Conservation (phyloP, 1,284 basidiomycete species). For the Cutaneotrichosporon sp. region DNA sequence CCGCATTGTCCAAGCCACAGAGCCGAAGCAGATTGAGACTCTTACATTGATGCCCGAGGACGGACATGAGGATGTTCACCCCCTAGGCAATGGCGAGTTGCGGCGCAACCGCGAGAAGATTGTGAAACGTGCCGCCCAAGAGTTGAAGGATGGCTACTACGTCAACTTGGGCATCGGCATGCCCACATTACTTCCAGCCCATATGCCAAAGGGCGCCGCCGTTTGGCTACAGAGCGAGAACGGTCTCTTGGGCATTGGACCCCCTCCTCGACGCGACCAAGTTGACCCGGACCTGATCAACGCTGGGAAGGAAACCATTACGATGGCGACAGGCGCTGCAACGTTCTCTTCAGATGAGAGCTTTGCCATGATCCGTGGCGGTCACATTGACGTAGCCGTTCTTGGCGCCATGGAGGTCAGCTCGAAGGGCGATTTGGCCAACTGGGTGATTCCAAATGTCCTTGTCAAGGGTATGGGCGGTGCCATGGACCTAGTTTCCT, state of each 20-base stretch:
- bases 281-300: conserved; percentile 84
- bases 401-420: conserved; percentile 79
- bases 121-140: conserved; percentile 68
- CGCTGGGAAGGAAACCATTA: conserved; percentile 88
- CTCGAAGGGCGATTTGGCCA: conserved; percentile 83
- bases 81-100: conserved; percentile 52
- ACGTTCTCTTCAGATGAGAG: conserved; percentile 87
- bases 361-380: conserved; percentile 90
- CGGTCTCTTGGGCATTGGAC: conserved; percentile 87
- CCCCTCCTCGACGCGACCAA: conserved; percentile 73
- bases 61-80: conserved; percentile 46
- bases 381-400: conserved; percentile 87
- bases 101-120: conserved; percentile 59
- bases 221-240: conserved; percentile 92
- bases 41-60: conserved; percentile 58
- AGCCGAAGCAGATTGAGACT: conserved; percentile 70
- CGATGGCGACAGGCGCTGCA: conserved; percentile 79
- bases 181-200: conserved; percentile 81
- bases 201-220: conserved; percentile 64
- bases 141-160: conserved; percentile 80
- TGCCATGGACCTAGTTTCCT: conserved; percentile 60
- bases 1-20: conserved; percentile 68
- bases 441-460: conserved; percentile 93
- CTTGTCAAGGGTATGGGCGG: conserved; percentile 84
- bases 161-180: conserved; percentile 69